Percentiles rank a stretch among this genome's conserved stretches.
Conservation (phyloP, 805 yeast species). For the Ogataea pilisensis region DNA sequence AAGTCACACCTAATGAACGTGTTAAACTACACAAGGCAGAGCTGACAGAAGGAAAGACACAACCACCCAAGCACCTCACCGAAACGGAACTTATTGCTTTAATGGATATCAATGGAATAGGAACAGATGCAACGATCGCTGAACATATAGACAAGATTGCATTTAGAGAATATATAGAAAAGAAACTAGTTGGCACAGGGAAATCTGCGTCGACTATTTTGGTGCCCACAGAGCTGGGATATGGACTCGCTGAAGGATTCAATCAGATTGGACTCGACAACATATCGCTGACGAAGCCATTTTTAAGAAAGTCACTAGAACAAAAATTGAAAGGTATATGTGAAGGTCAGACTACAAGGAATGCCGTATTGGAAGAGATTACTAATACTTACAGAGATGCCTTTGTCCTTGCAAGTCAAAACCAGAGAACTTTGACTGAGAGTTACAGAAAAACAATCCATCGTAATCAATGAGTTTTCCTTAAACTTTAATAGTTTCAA, state of each 20-base stretch:
- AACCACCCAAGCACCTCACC: conserved; percentile 80
- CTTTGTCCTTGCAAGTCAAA: conserved; percentile 43
- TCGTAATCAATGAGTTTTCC: neutral
- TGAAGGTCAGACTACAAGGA: conserved; percentile 51
- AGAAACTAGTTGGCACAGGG: conserved; percentile 34
- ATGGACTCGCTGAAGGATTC: conserved; percentile 85
- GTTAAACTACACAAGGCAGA: conserved; percentile 54
- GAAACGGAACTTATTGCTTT: conserved; percentile 88
- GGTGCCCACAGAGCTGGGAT: conserved; percentile 79
- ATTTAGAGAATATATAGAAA: conserved; percentile 60
- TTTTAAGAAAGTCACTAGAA: conserved; percentile 75
- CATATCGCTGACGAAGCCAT: conserved; percentile 80
- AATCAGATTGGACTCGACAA: conserved; percentile 71
- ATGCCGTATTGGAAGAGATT: conserved; percentile 52
- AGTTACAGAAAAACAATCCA: conserved; percentile 27
- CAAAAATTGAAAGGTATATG: conserved; percentile 61
- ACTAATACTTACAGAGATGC: conserved; percentile 59
- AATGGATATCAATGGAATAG: conserved; percentile 97
- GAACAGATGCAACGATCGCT: conserved; percentile 98
- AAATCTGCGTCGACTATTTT: conserved; percentile 40
- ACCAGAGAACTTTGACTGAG: conserved; percentile 34
- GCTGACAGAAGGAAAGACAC: conserved; percentile 69
- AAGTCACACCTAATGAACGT: conserved; percentile 51
- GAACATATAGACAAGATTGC: conserved; percentile 88
- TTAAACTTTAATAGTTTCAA: too few species aligned